These are phyloP conservation scores for Monosporascus cannonballus DNA, from an alignment of 2,329 filamentous ascomycete species.

Conservation along the genomic window DNA sequence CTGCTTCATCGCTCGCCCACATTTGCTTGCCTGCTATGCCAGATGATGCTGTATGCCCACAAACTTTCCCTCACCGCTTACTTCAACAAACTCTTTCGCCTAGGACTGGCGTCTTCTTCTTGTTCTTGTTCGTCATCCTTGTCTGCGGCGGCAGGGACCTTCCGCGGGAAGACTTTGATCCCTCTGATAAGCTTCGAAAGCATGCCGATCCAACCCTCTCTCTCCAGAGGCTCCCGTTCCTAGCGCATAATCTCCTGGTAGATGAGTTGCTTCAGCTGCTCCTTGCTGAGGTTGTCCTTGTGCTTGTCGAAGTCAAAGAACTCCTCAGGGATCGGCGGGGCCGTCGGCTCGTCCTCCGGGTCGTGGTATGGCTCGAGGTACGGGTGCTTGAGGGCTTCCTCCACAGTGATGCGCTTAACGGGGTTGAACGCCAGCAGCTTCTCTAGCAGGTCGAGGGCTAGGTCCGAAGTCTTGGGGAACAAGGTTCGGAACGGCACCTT, in stretches of 20 bases:
- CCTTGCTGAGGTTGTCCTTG: conserved; percentile 97
- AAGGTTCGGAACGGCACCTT: conserved; percentile 96
- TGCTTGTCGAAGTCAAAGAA: conserved; percentile 99
- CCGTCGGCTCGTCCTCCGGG: conserved; percentile 95
- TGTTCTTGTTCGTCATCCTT: background rate
- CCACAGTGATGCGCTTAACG: conserved; percentile 95
- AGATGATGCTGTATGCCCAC: background rate
- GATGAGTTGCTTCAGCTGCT: conserved; percentile 95
- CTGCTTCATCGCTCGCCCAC: background rate
- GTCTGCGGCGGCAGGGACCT: background rate
- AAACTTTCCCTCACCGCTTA: background rate
- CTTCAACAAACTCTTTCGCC: background rate
- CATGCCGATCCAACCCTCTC: background rate
- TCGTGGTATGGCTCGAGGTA: conserved; percentile 99
- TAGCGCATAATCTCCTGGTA: conserved; percentile 89
- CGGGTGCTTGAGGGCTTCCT: conserved; percentile 93
- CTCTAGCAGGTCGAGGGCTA: conserved; percentile 89
- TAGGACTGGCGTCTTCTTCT: background rate
- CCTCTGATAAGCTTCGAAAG: background rate
- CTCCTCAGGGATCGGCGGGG: conserved; percentile 92
- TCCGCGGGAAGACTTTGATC: background rate
- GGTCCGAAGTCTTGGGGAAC: conserved; percentile 98
- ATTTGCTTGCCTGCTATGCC: background rate
- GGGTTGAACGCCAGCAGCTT: conserved; percentile 97
- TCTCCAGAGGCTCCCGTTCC: conserved; percentile 6